Base-by-base conservation (phyloP, 441 rosid genomes). In the Sinapis alba region DNA sequence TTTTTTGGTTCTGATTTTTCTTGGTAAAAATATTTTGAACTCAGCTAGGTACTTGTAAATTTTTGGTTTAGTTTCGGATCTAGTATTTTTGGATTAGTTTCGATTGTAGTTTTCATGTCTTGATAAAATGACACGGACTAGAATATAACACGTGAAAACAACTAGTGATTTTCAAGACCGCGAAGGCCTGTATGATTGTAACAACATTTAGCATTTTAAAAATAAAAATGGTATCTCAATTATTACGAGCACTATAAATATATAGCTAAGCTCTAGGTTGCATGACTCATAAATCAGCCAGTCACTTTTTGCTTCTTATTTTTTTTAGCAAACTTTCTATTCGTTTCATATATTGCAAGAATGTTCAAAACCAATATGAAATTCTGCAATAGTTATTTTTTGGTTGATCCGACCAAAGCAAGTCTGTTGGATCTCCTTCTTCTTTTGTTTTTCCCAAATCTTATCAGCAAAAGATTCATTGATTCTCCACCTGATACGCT, bases 381-480 rank as follows among this genome's bases (percentile, higher is more conserved):
- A n/a, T 72, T 71, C 32, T 71, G 59, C 77, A 67, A 67, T 19
- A 78, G 8, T 21, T 72, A 78, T 60, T 61, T 72, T 62, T 51
- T 66, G 10, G 73, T 78, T 15, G 51, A 72, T 72, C 77, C 73
- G 12, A 61, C 45, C 54, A 83, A 87, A 64, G 91, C 91, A 53
- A 80, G 85, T n/a, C 38, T 87, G 4, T 10, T 73, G 4, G 91
- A 85, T 80, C 86, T 89, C 5, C 27, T 87, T 67, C 70, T 51
- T 7, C 62, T 89, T 56, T 70, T 89, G 43, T 80, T 82, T 50
- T 76, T 75, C 9, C 68, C 79, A 3, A 76, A 79, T 62, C 56
- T 83, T 8, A 62, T 56, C 15, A 74, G 73, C 5, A 74, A 79
- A 58, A 81, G 77, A 41, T 83, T 87, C 53, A 83, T 89, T 9